Conservation (phyloP, 768 basidiomycete species). For the Collybiopsis confluens region DNA sequence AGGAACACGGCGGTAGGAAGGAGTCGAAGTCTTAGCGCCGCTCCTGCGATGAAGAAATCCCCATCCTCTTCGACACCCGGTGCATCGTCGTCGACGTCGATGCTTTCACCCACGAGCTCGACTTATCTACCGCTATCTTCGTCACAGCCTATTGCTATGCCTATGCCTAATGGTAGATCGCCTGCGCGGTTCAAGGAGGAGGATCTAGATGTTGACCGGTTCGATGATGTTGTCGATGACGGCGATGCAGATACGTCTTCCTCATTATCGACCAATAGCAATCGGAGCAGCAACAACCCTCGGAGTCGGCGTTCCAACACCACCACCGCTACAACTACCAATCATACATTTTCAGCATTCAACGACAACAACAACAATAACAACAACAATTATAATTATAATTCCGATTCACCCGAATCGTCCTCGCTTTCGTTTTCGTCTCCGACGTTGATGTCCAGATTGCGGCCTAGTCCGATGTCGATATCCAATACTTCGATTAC, state of each 20-base stretch:
- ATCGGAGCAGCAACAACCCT: background rate
- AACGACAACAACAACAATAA: background rate
- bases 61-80: background rate
- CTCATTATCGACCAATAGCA: background rate
- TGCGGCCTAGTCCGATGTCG: background rate
- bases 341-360: too few species aligned
- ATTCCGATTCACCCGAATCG: background rate
- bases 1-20: constrained; percentile 49
- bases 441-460: background rate
- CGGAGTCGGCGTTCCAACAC: too few species aligned
- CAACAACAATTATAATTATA: background rate
- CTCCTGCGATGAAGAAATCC: constrained; percentile 16
- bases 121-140: background rate
- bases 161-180: background rate
- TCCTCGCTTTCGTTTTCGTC: background rate
- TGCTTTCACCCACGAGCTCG: background rate
- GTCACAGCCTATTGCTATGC: constrained; percentile 8
- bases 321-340: too few species aligned
- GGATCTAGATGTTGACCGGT: background rate
- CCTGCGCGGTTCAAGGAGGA: constrained; percentile 2
- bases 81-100: constrained; percentile 4
- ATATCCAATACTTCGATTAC: background rate
- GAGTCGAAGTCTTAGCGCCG: constrained; percentile 33
- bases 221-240: constrained; percentile 3
- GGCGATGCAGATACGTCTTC: constrained; percentile 1